Base-by-base conservation (phyloP, 495 filamentous ascomycete species). In the Tetracladium marchalianum region DNA sequence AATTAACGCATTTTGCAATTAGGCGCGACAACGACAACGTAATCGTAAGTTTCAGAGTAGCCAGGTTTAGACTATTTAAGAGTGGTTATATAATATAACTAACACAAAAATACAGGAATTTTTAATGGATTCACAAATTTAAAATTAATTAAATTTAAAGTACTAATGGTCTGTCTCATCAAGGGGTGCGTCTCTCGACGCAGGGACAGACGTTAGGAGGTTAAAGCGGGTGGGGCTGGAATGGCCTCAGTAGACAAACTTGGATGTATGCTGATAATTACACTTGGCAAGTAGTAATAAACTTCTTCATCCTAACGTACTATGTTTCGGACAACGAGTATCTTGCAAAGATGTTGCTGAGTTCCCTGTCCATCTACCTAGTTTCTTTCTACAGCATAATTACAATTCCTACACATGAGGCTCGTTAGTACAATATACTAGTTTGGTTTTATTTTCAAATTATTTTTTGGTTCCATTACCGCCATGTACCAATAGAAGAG, bases 11-110 rank as follows among this genome's bases (percentile, higher is more conserved):
- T 53, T 52, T 47, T 42, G 41, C 34, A 58, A 56, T 38, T 42
- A 46, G 47, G 54, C 31, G 47, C 41, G 50, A 48, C 35, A 39
- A 58, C 52, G 52, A 57, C 47, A 49, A 60, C 44, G 53, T 39
- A 39, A 59, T 52, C 39, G 44, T 56, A 60, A 53, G 39, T 56
- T 58, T 56, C 39, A 46, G 41, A 58, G 43, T 50, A 53, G 46
- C 39, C 11, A 35, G 44, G 35, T 50, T 44, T 50, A 39, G 44
- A 48, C 31, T 46, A 35, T 54, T 58, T 41, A 56, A 46, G 41
- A 56, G 16, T 58, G 44, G 52, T 45, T 39, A 54, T 37, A 60
- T 24, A 50, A 54, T 36, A 60, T 43, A 31, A 52, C 31, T 55
- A 35, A 58, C 35, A 53, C 39, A 41, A 53, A 58, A 56, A 24